A percentile compares a stretch with the other conserved stretches of the same genome.
These are phyloP conservation scores for Magnusiomyces suaveolens DNA, from an alignment of 1,139 yeast species.

Conservation along the genomic window DNA sequence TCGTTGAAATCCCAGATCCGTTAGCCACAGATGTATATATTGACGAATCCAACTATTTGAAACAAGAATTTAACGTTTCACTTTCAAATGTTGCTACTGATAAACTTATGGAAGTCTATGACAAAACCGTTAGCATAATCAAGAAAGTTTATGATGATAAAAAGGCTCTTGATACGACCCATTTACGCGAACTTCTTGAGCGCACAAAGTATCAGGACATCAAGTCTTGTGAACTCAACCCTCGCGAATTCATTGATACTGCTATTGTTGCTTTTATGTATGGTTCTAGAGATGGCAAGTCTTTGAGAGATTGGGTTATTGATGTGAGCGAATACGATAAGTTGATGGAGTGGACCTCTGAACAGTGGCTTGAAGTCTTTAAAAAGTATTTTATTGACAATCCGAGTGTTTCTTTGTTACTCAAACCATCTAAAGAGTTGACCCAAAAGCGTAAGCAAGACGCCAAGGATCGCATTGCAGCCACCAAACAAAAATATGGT, in stretches of 20 bases:
- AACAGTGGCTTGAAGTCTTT: conserved; percentile 58
- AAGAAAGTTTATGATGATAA: conserved; percentile 39
- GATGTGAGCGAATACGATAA: conserved; percentile 52
- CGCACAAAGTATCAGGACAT: conserved; percentile 57
- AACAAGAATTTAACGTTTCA: conserved; percentile 49
- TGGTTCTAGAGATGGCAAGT: conserved; percentile 54
- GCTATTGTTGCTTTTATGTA: conserved; percentile 76
- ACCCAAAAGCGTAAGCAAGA: conserved; percentile 46
- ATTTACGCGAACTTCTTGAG: conserved; percentile 58
- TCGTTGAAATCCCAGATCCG: conserved; percentile 79
- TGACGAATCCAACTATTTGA: conserved; percentile 41
- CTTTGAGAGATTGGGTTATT: conserved; percentile 46
- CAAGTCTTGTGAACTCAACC: conserved; percentile 55
- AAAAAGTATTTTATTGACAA: conserved; percentile 49
- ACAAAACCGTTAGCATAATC: conserved; percentile 43
- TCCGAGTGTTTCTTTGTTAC: conserved; percentile 63
- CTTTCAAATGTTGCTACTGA: conserved; percentile 72
- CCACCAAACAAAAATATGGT: conserved; percentile 48
- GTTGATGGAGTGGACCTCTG: conserved; percentile 50
- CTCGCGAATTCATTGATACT: conserved; percentile 51
- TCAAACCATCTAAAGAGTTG: conserved; percentile 60
- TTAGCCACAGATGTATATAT: conserved; percentile 63
- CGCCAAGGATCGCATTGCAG: conserved; percentile 41
- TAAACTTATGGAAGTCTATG: conserved; percentile 44
- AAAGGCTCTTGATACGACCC: conserved; percentile 47